Evolutionary conservation across 345 rosid species (phyloP).

Genomic region (Jatropha curcas): DNA sequence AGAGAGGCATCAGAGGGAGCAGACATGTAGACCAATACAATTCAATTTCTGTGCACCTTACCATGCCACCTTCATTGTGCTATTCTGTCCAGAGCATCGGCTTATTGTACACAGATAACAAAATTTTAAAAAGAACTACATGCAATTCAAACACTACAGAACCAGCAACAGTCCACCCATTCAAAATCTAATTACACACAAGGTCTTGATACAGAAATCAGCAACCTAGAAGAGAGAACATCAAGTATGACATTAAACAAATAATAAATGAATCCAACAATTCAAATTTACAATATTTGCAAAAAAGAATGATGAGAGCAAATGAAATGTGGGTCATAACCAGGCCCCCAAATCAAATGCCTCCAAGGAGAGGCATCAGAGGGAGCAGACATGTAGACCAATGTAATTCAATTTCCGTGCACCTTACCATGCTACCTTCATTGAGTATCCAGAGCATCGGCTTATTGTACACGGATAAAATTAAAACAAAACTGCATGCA

Average conservation of each 20-base stretch:
- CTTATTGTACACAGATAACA: too few relatives aligned
- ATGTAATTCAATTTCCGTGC: slow-evolving; percentile 35
- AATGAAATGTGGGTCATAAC: slow-evolving; percentile 29
- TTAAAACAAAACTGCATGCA: neutral
- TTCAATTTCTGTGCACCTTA: slow-evolving; percentile 45
- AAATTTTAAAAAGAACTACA: too few relatives aligned
- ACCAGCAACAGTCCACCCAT: too few relatives aligned
- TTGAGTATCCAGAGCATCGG: slow-evolving; percentile 51
- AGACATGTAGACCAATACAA: slow-evolving; percentile 36
- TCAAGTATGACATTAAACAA: neutral
- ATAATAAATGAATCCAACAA: neutral
- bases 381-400: slow-evolving; percentile 46
- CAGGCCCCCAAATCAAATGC: slow-evolving; percentile 40
- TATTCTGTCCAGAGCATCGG: slow-evolving; percentile 61
- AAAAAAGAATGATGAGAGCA: neutral
- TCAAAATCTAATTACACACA: too few relatives aligned
- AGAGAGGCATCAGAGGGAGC: slow-evolving; percentile 38
- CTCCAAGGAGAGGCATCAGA: slow-evolving; percentile 24
- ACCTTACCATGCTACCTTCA: slow-evolving; percentile 62
- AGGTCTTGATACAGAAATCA: neutral
- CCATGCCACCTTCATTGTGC: slow-evolving; percentile 55
- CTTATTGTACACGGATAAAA: slow-evolving; percentile 31
- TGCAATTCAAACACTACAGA: too few relatives aligned
- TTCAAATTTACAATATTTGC: too few relatives aligned
- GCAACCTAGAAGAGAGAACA: neutral